Base-by-base conservation (phyloP, 2,329 filamentous ascomycete genomes). In the Colletotrichum sp. region DNA sequence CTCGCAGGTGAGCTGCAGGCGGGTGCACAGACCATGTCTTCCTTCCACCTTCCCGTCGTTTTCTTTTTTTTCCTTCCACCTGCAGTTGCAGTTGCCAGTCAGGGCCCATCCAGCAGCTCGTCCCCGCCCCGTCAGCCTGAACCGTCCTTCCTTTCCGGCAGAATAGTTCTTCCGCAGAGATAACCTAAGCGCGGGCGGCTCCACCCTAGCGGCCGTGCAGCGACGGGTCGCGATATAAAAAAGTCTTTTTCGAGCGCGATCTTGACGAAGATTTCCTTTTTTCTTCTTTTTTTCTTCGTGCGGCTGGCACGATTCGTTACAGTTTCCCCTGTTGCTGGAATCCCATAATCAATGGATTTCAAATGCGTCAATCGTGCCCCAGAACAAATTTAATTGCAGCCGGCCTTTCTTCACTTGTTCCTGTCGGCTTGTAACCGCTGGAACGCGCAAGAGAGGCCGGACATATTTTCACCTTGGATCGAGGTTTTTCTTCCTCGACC, bases 381-480 rank as follows among this genome's bases (percentile, higher is more conserved):
- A 96, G 94, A 95, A 83, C 77, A 86, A 94, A 87, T 87, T 90
- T 89, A 94, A 96, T 96, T 96, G 94, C 94, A 95, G 88, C 89
- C 86, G 88, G 87, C 89, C 86, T 87, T 86, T 83, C 83, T 82
- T 79, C 80, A 68, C 44, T 28, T 72, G 72, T 66, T 76, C 73
- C 44, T 34, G 16, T 28, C 64, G 49, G 44, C 26, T 30, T 30
- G 39, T 32, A 62, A 67, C 71, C 52, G 57, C 65, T 76, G 49
- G 52, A 49, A 73, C 62, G 65, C 69, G 84, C 80, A 81, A 80
- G 79, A 79, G 84, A 84, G 85, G 84, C 83, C 82, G 87, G 86
- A 90, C 88, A 89, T 85, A 81, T 76, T 69, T 76, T 72, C 26
- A 44, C 28, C 8, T 21, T 24, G 18, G 59, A 16, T 21, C 21